These are phyloP conservation scores for Corrigiola litoralis DNA, from an alignment of 179 eudicot species.

Conservation along the genomic window DNA sequence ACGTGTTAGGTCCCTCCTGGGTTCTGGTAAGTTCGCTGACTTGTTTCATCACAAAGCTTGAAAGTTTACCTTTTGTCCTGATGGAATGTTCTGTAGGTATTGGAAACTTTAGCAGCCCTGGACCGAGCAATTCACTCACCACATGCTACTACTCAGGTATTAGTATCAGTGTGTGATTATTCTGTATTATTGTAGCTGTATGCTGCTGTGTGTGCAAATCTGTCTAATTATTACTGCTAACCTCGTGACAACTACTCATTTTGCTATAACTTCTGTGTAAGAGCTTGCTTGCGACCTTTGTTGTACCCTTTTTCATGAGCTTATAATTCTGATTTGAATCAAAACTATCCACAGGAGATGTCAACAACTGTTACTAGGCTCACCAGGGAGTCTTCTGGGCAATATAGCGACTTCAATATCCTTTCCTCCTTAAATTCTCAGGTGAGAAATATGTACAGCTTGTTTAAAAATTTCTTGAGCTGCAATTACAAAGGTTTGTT, in stretches of 20 bases:
- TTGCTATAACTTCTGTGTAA: not conserved
- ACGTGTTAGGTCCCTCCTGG: conserved; percentile 96
- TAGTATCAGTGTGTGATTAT: not conserved
- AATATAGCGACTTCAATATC: conserved; percentile 77
- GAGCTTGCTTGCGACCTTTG: conserved; percentile 6
- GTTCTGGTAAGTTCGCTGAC: conserved; percentile 64
- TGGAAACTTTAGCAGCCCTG: conserved; percentile 93
- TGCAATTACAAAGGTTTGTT: not conserved
- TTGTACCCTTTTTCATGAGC: not conserved
- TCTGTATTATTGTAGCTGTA: not conserved
- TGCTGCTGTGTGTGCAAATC: too few relatives aligned
- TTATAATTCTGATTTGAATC: not conserved
- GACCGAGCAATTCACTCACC: conserved; percentile 97
- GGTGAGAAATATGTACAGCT: conserved; percentile 32
- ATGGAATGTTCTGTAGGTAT: conserved; percentile 44
- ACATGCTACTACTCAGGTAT: conserved; percentile 97
- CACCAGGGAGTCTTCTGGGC: conserved; percentile 84
- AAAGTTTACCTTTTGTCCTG: not conserved
- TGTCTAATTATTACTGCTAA: too few relatives aligned
- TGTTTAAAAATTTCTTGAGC: conserved; percentile 1
- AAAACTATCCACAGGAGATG: conserved; percentile 55
- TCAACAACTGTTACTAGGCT: conserved; percentile 69
- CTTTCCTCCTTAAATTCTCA: conserved; percentile 96
- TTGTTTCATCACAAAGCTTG: conserved; percentile 3
- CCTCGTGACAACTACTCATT: not conserved